These are phyloP conservation scores for Lepraria neglecta DNA, from an alignment of 495 filamentous ascomycete species.

Conservation along the genomic window DNA sequence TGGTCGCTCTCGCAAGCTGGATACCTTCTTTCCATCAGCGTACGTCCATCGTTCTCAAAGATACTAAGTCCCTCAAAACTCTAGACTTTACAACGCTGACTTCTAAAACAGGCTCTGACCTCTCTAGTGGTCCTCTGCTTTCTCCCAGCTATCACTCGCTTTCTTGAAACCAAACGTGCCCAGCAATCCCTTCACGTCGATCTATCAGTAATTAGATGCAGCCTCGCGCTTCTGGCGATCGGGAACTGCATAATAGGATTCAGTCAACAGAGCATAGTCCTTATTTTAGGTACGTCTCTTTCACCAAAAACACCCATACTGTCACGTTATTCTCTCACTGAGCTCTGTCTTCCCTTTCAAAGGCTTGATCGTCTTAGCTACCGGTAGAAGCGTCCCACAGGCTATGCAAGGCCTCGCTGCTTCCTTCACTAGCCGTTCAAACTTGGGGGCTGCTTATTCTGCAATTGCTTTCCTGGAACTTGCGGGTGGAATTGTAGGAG, in stretches of 20 bases:
- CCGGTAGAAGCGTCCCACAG: slow-evolving; percentile 10
- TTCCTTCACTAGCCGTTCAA: slow-evolving; percentile 1
- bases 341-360: not conserved
- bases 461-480: slow-evolving; percentile 8
- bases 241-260: slow-evolving; percentile 9
- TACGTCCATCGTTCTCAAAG: not conserved
- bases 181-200: not conserved
- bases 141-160: slow-evolving; percentile 13
- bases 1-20: slow-evolving; percentile 10
- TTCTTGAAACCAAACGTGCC: slow-evolving; percentile 5
- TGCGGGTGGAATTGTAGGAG: slow-evolving; percentile 12
- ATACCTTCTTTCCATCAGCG: slow-evolving; percentile 8
- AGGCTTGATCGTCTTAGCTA: slow-evolving; percentile 11
- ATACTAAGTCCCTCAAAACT: not conserved
- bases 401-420: slow-evolving; percentile 6
- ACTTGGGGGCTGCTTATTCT: slow-evolving; percentile 9
- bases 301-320: not conserved
- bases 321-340: not conserved
- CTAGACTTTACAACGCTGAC: slow-evolving; percentile 6
- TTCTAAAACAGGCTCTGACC: not conserved
- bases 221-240: slow-evolving; percentile 7
- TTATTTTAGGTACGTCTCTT: slow-evolving; percentile 1
- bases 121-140: slow-evolving; percentile 1
- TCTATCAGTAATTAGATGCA: slow-evolving; percentile 1
- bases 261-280: slow-evolving; percentile 11